A percentile compares a stretch with the other conserved stretches of the same genome.
Evolutionary conservation across 805 yeast species (phyloP).

Genomic region (Metschnikowia peoriensis): DNA sequence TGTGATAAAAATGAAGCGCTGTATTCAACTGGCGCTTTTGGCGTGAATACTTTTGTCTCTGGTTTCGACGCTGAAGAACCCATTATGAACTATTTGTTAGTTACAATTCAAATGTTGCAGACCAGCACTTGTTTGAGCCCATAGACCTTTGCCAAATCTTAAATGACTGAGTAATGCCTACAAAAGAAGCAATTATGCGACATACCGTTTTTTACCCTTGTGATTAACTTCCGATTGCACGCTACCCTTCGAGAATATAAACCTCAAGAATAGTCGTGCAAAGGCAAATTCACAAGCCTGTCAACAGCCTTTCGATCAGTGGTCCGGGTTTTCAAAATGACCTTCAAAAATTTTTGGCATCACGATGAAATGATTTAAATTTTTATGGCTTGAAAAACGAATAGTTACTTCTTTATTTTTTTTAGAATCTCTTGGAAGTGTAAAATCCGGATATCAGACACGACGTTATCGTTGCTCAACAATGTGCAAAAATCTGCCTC

Average conservation of each 20-base stretch:
- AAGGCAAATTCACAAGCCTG: not conserved
- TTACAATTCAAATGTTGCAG: not conserved
- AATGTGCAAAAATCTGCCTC: no score
- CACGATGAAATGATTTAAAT: no score
- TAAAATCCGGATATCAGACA: no score
- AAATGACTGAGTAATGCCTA: no score
- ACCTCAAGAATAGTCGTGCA: conserved; percentile 4
- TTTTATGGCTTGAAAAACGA: no score
- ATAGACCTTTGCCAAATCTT: no score
- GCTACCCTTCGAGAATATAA: not conserved
- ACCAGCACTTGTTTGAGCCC: no score
- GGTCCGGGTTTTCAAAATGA: no score
- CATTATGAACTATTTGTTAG: conserved; percentile 34
- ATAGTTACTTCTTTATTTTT: no score
- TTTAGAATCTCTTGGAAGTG: no score
- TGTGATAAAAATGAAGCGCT: conserved; percentile 62
- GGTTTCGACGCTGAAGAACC: conserved; percentile 62
- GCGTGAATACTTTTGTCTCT: conserved; percentile 64
- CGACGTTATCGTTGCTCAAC: no score
- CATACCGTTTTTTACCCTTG: not conserved
- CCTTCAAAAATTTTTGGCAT: no score
- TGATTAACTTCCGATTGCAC: not conserved
- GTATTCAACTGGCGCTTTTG: conserved; percentile 66
- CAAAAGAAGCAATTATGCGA: not conserved
- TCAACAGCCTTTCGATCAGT: not conserved